phyloP scores from a whole-genome alignment of 805 yeast genomes.

The Wickerhamomyces kurtzmanii region DNA sequence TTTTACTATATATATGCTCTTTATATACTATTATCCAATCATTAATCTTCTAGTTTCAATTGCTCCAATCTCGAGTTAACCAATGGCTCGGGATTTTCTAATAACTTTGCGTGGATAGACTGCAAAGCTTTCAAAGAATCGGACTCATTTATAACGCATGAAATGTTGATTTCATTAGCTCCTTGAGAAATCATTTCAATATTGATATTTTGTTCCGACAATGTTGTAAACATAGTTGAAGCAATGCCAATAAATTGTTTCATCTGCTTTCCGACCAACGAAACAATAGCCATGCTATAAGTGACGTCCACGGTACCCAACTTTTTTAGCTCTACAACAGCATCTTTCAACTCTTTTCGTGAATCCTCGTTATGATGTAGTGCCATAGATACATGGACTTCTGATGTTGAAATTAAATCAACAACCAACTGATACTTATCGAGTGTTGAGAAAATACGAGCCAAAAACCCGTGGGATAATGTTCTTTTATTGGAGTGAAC shows the following conservation, averaged over 20 bases:
- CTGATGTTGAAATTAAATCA: slow-evolving; percentile 93
- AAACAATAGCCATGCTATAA: slow-evolving; percentile 80
- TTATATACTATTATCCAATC: neutral
- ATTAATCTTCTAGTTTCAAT: slow-evolving; percentile 27
- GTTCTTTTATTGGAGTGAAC: slow-evolving; percentile 92
- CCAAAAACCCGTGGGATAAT: slow-evolving; percentile 89
- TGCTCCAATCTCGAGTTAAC: slow-evolving; percentile 35
- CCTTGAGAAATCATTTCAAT: slow-evolving; percentile 99
- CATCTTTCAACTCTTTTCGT: slow-evolving; percentile 47
- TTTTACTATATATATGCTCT: slow-evolving; percentile 1
- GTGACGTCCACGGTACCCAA: slow-evolving; percentile 89
- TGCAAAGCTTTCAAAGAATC: slow-evolving; percentile 81
- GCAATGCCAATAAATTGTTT: slow-evolving; percentile 95
- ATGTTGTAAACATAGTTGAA: slow-evolving; percentile 89
- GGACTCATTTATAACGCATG: slow-evolving; percentile 81
- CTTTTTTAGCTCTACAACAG: slow-evolving; percentile 66
- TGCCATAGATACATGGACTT: slow-evolving; percentile 98
- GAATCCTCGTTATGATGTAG: slow-evolving; percentile 64
- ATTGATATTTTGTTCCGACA: slow-evolving; percentile 86
- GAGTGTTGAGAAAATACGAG: slow-evolving; percentile 77
- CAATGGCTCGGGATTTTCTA: slow-evolving; percentile 33
- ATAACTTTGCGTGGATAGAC: slow-evolving; percentile 70
- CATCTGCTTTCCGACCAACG: slow-evolving; percentile 96
- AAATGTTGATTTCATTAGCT: slow-evolving; percentile 93
- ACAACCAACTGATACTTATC: slow-evolving; percentile 83